These are phyloP conservation scores for Clitoria ternatea DNA, from an alignment of 306 rosid species.

Conservation along the genomic window DNA sequence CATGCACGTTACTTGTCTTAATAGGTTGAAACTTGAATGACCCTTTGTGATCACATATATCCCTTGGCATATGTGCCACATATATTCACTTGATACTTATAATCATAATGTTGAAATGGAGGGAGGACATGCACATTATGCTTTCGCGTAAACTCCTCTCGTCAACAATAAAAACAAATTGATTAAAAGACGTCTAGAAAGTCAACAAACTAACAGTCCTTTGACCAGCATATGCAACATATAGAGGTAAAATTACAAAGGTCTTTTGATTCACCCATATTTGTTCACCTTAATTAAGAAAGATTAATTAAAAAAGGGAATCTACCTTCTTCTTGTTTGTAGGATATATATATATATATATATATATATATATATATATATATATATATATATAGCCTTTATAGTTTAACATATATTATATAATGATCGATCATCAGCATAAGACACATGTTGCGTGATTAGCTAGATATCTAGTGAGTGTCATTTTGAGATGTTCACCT, in stretches of 20 bases:
- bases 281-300: no score
- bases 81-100: background rate
- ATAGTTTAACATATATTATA: background rate
- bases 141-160: constrained; percentile 23
- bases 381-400: no score
- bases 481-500: constrained; percentile 10
- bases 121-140: constrained; percentile 23
- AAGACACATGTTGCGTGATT: background rate
- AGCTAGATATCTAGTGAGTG: constrained; percentile 8
- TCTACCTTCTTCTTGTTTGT: no score
- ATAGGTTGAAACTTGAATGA: constrained; percentile 11
- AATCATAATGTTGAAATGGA: constrained; percentile 20
- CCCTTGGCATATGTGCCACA: constrained; percentile 4
- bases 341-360: no score
- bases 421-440: background rate
- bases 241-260: no score
- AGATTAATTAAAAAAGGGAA: no score
- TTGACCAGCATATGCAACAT: background rate
- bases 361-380: no score
- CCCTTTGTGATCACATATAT: constrained; percentile 17
- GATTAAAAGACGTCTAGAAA: background rate
- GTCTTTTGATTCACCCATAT: no score
- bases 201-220: constrained; percentile 36
- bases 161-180: background rate
- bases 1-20: constrained; percentile 20